These are phyloP conservation scores for Lipomyces japonicus DNA, from an alignment of 805 yeast genomes.

Conservation along the genomic window DNA sequence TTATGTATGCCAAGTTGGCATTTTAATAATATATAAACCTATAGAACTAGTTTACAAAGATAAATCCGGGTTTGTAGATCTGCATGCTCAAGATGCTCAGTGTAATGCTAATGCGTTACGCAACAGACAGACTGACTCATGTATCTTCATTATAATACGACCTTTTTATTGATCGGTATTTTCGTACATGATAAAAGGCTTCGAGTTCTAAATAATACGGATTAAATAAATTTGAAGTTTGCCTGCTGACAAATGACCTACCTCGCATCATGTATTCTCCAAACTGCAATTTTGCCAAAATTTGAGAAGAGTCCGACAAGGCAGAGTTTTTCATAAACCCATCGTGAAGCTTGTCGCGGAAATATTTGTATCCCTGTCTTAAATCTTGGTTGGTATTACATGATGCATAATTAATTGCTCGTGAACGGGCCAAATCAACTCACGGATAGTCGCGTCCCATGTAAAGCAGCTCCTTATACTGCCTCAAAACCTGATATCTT, in stretches of 20 bases:
- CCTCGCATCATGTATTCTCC: constrained; percentile 40
- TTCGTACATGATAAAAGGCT: constrained; percentile 38
- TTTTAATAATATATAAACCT: no score
- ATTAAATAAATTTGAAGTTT: neutral
- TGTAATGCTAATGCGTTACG: no score
- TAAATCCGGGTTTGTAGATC: no score
- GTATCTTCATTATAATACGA: constrained; percentile 29
- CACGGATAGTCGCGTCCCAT: constrained; percentile 42
- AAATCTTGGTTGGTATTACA: neutral
- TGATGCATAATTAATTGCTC: neutral
- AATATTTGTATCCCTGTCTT: constrained; percentile 35
- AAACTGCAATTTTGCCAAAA: constrained; percentile 35
- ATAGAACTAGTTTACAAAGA: no score
- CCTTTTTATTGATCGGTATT: constrained; percentile 39
- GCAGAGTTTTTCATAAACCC: constrained; percentile 36
- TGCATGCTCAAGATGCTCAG: no score
- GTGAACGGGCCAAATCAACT: constrained; percentile 10
- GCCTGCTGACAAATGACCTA: neutral
- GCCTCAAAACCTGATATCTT: constrained; percentile 13
- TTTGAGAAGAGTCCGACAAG: constrained; percentile 30
- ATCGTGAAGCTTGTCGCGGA: constrained; percentile 32
- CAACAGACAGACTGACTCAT: no score
- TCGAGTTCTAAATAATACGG: constrained; percentile 32
- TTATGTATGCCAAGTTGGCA: no score
- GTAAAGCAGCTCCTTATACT: constrained; percentile 40